phyloP scores from a whole-genome alignment of 495 filamentous ascomycete genomes.

The Umbilicaria muhlenbergii region DNA sequence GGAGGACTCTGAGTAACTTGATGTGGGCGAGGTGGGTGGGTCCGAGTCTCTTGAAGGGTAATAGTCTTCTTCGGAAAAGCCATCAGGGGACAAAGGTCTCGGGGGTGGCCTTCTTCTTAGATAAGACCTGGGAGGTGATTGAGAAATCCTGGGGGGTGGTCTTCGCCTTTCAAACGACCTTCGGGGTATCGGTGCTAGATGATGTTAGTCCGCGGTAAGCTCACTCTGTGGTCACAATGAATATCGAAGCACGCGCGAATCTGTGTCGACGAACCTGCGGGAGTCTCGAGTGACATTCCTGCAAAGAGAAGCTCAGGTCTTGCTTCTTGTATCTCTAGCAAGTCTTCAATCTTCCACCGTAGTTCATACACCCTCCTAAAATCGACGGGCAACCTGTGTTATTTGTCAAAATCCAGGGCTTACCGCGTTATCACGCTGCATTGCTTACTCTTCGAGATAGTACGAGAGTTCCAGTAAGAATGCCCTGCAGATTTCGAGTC shows the following conservation, averaged over 20 bases:
- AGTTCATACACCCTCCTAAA: constrained; percentile 15
- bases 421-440: not conserved
- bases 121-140: not conserved
- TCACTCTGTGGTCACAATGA: too few species aligned
- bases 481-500: constrained; percentile 36
- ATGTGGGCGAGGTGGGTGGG: constrained; percentile 24
- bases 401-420: constrained; percentile 2
- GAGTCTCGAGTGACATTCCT: constrained; percentile 20
- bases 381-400: constrained; percentile 9
- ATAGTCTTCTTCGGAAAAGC: not conserved
- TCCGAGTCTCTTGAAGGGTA: constrained; percentile 16
- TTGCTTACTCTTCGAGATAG: constrained; percentile 29
- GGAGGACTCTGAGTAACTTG: constrained; percentile 22
- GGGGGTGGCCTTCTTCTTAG: not conserved
- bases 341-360: constrained; percentile 19
- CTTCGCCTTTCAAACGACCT: constrained; percentile 6
- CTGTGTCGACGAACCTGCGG: constrained; percentile 6
- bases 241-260: not conserved
- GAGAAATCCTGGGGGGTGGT: not conserved
- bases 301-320: constrained; percentile 22
- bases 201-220: too few species aligned
- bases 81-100: not conserved
- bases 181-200: not conserved
- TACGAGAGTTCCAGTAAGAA: constrained; percentile 34
- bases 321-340: constrained; percentile 25